These are phyloP conservation scores for Wickerhamiella slavikovae DNA, from an alignment of 805 yeast genomes.

Conservation along the genomic window DNA sequence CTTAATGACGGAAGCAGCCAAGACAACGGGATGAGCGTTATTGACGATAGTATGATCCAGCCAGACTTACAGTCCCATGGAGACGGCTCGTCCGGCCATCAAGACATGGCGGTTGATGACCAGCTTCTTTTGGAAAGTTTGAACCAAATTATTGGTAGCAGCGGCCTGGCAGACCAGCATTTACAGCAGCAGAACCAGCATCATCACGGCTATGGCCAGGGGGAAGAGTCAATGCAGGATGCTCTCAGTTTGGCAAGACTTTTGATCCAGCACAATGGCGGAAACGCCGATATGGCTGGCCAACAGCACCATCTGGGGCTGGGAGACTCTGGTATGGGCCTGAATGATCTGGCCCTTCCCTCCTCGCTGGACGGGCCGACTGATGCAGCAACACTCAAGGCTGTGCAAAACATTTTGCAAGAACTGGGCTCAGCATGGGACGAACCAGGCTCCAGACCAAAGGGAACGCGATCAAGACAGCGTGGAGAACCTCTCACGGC, in stretches of 20 bases:
- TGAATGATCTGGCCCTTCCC: conserved; percentile 16
- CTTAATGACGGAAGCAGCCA: too few species aligned
- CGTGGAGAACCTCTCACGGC: conserved; percentile 8
- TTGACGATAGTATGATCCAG: too few species aligned
- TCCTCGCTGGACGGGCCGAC: conserved; percentile 6
- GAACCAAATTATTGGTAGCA: conserved; percentile 4
- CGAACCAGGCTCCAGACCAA: conserved; percentile 1
- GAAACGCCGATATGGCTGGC: background rate
- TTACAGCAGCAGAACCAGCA: conserved; percentile 1
- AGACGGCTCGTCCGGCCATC: too few species aligned
- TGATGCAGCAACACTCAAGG: conserved; percentile 13
- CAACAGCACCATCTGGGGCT: conserved; percentile 4
- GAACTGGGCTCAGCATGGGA: conserved; percentile 5
- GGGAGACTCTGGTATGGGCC: conserved; percentile 15
- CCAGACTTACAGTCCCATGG: too few species aligned
- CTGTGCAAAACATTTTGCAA: conserved; percentile 13
- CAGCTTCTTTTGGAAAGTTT: conserved; percentile 6
- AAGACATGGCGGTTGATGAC: conserved; percentile 5
- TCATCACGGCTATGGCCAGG: background rate
- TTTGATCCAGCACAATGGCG: conserved; percentile 2
- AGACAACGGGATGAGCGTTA: too few species aligned
- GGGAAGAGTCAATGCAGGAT: conserved; percentile 2
- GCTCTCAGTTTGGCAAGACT: conserved; percentile 3
- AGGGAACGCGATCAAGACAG: conserved; percentile 1
- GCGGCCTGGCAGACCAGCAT: conserved; percentile 1